Conservation (phyloP, 1,139 yeast species). For the Magnusiomyces fungicola region DNA sequence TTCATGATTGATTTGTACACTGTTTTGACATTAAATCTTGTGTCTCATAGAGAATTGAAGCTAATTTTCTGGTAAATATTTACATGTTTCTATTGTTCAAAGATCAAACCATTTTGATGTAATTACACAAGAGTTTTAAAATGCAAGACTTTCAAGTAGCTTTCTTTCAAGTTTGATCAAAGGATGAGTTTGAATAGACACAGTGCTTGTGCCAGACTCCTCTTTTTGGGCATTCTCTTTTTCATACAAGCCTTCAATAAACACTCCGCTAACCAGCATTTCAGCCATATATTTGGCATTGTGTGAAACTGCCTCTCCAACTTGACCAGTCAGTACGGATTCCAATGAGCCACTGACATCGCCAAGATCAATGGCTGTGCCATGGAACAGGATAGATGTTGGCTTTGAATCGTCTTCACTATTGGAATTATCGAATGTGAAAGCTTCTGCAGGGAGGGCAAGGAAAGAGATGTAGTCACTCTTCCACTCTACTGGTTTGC, state of each 20-base stretch:
- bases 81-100: too few relatives aligned
- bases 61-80: too few relatives aligned
- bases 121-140: too few relatives aligned
- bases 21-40: too few relatives aligned
- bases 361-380: not conserved
- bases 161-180: not conserved
- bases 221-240: not conserved
- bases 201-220: not conserved
- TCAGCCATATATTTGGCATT: constrained; percentile 9
- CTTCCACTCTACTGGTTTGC: constrained; percentile 1
- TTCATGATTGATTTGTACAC: too few relatives aligned
- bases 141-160: not conserved
- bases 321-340: constrained; percentile 16
- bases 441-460: constrained; percentile 8
- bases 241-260: constrained; percentile 5
- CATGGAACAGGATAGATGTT: not conserved
- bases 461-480: constrained; percentile 9
- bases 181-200: not conserved
- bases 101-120: too few relatives aligned
- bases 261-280: constrained; percentile 7
- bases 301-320: not conserved
- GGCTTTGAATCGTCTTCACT: not conserved
- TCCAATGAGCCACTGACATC: constrained; percentile 11
- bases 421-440: constrained; percentile 4
- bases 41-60: too few relatives aligned